A percentile compares a stretch with the other conserved stretches of the same genome.
Conservation (phyloP, 1,284 basidiomycete genomes). For the Fomitopsis betulina region DNA sequence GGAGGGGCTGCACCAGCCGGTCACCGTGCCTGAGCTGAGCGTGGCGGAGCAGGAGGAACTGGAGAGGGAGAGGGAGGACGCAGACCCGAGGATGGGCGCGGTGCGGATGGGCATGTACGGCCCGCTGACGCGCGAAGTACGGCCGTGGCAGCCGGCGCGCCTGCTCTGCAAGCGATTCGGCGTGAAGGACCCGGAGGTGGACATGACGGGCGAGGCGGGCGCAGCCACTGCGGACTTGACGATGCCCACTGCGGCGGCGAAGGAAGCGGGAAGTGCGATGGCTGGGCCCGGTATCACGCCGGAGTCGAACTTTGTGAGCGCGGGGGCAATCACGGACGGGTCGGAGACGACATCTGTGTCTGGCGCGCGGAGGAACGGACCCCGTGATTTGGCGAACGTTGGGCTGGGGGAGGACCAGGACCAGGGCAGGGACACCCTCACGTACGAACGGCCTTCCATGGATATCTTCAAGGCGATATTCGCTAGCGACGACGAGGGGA, state of each 20-base stretch:
- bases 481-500: conserved; percentile 84
- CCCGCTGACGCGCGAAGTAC: conserved; percentile 71
- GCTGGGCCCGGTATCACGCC: conserved; percentile 13
- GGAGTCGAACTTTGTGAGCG: conserved; percentile 10
- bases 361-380: conserved; percentile 23
- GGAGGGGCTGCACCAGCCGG: conserved; percentile 73
- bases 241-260: conserved; percentile 13
- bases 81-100: conserved; percentile 77
- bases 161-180: conserved; percentile 94
- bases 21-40: conserved; percentile 30
- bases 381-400: conserved; percentile 67
- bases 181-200: conserved; percentile 73
- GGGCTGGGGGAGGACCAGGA: conserved; percentile 86
- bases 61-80: conserved; percentile 41
- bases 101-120: conserved; percentile 88
- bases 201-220: conserved; percentile 16
- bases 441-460: conserved; percentile 82
- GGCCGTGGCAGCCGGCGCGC: conserved; percentile 74
- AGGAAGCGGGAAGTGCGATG: conserved; percentile 10
- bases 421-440: conserved; percentile 83
- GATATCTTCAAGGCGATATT: conserved; percentile 96
- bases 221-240: conserved; percentile 15
- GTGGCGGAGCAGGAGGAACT: conserved; percentile 20
- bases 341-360: conserved; percentile 8
- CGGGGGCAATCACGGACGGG: conserved; percentile 21